phyloP scores from a whole-genome alignment of 2,329 filamentous ascomycete species.

The Botryosphaeria dothidea region DNA sequence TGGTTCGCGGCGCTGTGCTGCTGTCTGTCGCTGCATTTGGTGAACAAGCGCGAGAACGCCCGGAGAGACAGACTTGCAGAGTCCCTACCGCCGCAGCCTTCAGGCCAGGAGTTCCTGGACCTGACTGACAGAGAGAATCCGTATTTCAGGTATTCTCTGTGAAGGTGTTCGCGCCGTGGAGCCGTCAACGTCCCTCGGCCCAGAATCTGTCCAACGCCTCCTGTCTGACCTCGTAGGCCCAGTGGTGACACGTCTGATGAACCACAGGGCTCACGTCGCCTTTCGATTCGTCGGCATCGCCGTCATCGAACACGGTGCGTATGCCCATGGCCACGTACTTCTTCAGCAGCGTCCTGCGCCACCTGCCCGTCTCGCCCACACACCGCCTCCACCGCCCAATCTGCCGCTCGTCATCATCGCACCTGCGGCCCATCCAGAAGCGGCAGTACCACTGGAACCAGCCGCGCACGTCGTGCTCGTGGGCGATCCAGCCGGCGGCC shows the following conservation, averaged over 20 bases:
- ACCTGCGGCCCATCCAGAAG: constrained; percentile 53
- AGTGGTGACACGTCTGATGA: constrained; percentile 60
- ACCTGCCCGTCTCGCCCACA: constrained; percentile 54
- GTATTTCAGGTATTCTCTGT: neutral
- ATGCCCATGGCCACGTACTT: constrained; percentile 53
- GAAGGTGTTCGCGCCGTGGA: neutral
- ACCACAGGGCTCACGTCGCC: constrained; percentile 55
- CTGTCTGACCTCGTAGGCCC: constrained; percentile 56
- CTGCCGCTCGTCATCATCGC: constrained; percentile 55
- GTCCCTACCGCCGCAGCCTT: neutral
- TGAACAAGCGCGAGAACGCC: neutral
- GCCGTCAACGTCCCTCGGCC: constrained; percentile 27
- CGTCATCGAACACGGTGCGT: constrained; percentile 50
- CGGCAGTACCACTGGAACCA: constrained; percentile 62
- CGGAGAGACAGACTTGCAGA: neutral
- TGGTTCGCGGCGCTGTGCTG: neutral
- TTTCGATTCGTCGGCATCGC: constrained; percentile 39
- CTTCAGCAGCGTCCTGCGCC: constrained; percentile 54
- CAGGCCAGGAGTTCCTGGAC: neutral
- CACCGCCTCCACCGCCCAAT: constrained; percentile 55
- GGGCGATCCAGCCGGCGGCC: constrained; percentile 56
- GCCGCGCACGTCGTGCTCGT: constrained; percentile 54
- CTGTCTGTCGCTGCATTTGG: neutral
- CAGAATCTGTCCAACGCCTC: constrained; percentile 52
- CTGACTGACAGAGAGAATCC: neutral